Percentiles rank a stretch among this genome's conserved stretches.
These are phyloP conservation scores for Xerocomus tenax DNA, from an alignment of 1,284 basidiomycete species.

Conservation along the genomic window DNA sequence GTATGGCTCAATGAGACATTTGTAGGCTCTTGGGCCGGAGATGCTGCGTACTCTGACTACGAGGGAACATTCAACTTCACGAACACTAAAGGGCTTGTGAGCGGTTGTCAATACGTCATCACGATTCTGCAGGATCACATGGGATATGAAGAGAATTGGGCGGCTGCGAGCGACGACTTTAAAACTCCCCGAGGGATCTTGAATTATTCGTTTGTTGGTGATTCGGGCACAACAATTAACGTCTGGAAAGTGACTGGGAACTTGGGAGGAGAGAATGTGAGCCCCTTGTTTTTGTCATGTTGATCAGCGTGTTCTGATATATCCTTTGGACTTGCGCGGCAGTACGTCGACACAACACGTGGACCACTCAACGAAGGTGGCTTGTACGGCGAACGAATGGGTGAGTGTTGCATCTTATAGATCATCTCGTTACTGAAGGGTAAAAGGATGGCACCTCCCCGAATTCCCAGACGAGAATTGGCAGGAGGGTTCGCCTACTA, in stretches of 20 bases:
- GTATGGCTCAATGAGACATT: slow-evolving; percentile 44
- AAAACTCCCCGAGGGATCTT: slow-evolving; percentile 41
- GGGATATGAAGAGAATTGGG: slow-evolving; percentile 42
- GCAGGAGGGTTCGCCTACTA: slow-evolving; percentile 34
- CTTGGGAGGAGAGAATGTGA: slow-evolving; percentile 40
- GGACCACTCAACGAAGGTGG: slow-evolving; percentile 45
- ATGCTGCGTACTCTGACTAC: slow-evolving; percentile 30
- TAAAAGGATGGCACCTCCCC: slow-evolving; percentile 41
- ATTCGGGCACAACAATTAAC: slow-evolving; percentile 29
- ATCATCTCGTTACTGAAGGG: slow-evolving; percentile 7
- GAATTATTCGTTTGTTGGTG: slow-evolving; percentile 38
- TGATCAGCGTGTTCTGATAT: not conserved
- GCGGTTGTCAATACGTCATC: slow-evolving; percentile 36
- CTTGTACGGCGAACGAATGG: slow-evolving; percentile 42
- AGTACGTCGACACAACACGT: slow-evolving; percentile 34
- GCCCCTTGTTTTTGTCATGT: slow-evolving; percentile 5
- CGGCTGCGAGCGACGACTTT: slow-evolving; percentile 33
- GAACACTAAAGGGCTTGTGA: slow-evolving; percentile 1
- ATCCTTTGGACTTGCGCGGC: not conserved
- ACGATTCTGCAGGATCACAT: slow-evolving; percentile 50
- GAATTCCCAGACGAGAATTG: slow-evolving; percentile 41
- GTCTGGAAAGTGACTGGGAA: slow-evolving; percentile 44
- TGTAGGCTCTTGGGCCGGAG: slow-evolving; percentile 43
- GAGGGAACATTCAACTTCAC: slow-evolving; percentile 28
- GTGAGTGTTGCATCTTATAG: slow-evolving; percentile 13